Evolutionary conservation across 1,284 basidiomycete genomes (phyloP).

Genomic region (Stereum hirsutum): DNA sequence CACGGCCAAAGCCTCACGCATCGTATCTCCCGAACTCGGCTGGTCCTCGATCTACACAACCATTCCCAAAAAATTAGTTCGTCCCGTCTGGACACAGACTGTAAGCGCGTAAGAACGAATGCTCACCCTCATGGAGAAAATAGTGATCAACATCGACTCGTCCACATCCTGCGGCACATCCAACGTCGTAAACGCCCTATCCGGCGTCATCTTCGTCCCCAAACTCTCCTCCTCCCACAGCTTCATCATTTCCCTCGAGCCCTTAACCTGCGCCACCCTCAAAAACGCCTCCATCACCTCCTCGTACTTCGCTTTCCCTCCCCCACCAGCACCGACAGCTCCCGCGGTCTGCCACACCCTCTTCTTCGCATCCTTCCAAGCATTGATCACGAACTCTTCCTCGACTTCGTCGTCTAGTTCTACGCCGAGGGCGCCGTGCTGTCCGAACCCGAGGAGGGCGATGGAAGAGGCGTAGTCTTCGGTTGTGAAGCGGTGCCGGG

Average conservation of each 20-base stretch:
- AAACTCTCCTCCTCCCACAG: slow-evolving; percentile 43
- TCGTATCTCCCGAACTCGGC: slow-evolving; percentile 48
- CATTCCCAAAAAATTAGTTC: slow-evolving; percentile 6
- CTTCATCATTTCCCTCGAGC: slow-evolving; percentile 37
- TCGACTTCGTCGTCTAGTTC: slow-evolving; percentile 60
- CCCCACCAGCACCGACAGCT: slow-evolving; percentile 33
- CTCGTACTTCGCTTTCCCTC: slow-evolving; percentile 25
- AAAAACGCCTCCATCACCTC: slow-evolving; percentile 56
- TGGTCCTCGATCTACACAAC: slow-evolving; percentile 56
- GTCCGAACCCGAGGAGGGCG: slow-evolving; percentile 54
- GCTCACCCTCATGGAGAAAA: slow-evolving; percentile 68
- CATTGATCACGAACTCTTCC: slow-evolving; percentile 53
- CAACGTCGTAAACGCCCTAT: slow-evolving; percentile 65
- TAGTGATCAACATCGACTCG: slow-evolving; percentile 67
- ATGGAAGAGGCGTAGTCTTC: slow-evolving; percentile 42
- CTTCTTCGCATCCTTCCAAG: slow-evolving; percentile 56
- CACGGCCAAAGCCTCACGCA: slow-evolving; percentile 57
- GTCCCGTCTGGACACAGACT: neutral
- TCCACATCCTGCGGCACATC: slow-evolving; percentile 65
- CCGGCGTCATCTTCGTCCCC: slow-evolving; percentile 55
- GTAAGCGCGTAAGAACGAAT: slow-evolving; percentile 1
- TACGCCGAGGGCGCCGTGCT: slow-evolving; percentile 44
- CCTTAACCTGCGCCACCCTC: slow-evolving; percentile 51
- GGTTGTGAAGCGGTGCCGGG: slow-evolving; percentile 51
- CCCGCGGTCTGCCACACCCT: slow-evolving; percentile 60